Evolutionary conservation across 352 stramenopile genomes (phyloP), one percentile per base, ranked within the genome.

Genomic region (Porosira glacialis): DNA sequence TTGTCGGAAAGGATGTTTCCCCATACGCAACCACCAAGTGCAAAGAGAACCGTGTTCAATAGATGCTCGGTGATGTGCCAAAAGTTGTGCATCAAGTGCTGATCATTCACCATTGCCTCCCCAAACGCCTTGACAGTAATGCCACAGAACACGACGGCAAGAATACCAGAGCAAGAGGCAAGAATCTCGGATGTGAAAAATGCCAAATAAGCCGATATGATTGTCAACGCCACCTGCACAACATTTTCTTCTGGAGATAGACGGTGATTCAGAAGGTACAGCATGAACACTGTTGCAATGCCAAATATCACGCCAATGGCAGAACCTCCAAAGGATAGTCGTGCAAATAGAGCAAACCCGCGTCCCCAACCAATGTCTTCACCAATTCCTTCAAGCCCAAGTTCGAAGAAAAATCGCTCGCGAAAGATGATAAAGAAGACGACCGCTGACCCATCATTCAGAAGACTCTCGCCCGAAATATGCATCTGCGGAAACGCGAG

Each of bases 351-450:
- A 19, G 17, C 51, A 15, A 88, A 74, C 27, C 74, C 83, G 47
- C 77, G 31, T 13, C 24, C 62, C 33, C 77, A 62, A 45, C 75
- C 75, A 33, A 87, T 66, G 17, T 85, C 70, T 63, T 84, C 62
- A 28, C 83, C 82, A 56, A 87, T 17, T 4, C 71, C 78, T 24
- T 62, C 33, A 39, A 88, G 58, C 6, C 67, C 65, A 33, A 89
- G 51, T 36, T 88, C 73, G 27, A 69, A 61, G 11, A 85, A 67
- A 44, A 86, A 89, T 3, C 61, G 56, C 38, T 57, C 43, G n/a
- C 61, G 80, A 65, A 90, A 92, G 21, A 98, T 86, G 52, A 94
- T 87, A 66, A 89, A 94, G 58, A 95, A 88, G 10, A 95, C 90
- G 39, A 94, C 83, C 3, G 88, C 86, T 11, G 81, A 81, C 39